phyloP scores from a whole-genome alignment of 75 land plant genomes.

The Azolla pinnata region DNA sequence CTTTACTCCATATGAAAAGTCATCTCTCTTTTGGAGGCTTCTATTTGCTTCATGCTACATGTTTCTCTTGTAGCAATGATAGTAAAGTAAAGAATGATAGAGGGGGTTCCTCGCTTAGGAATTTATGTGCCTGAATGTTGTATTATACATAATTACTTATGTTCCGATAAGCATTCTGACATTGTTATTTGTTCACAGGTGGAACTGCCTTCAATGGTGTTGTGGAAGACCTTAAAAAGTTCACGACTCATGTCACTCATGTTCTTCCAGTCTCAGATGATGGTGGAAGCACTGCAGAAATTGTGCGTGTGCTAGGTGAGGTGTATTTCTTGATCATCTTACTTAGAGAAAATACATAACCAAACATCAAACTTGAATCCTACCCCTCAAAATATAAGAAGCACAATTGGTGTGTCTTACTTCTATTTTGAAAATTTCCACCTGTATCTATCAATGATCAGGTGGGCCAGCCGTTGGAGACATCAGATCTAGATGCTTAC shows the following conservation, averaged over 20 bases:
- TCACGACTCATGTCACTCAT: constrained; percentile 86
- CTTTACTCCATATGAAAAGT: too few species aligned
- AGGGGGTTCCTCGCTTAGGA: too few species aligned
- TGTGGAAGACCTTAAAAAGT: constrained; percentile 85
- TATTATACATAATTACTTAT: too few species aligned
- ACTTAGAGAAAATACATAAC: constrained; percentile 11
- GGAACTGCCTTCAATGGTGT: constrained; percentile 99
- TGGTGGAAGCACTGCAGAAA: constrained; percentile 98
- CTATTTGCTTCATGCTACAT: too few species aligned
- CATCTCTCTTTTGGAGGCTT: too few species aligned
- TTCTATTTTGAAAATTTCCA: not conserved
- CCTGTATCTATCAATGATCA: constrained; percentile 9
- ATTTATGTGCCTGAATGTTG: too few species aligned
- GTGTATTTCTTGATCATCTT: too few species aligned
- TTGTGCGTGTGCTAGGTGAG: constrained; percentile 94
- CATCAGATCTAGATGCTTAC: constrained; percentile 89
- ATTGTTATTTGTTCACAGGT: constrained; percentile 36
- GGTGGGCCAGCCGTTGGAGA: constrained; percentile 99
- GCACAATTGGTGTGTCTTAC: not conserved
- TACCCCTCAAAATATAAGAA: too few species aligned
- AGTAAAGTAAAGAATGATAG: too few species aligned
- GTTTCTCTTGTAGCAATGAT: too few species aligned
- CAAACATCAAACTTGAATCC: too few species aligned
- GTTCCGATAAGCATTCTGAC: too few species aligned
- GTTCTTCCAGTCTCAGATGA: constrained; percentile 99